phyloP scores from a whole-genome alignment of 2,329 filamentous ascomycete species.

The Trichocomaceae sp. region DNA sequence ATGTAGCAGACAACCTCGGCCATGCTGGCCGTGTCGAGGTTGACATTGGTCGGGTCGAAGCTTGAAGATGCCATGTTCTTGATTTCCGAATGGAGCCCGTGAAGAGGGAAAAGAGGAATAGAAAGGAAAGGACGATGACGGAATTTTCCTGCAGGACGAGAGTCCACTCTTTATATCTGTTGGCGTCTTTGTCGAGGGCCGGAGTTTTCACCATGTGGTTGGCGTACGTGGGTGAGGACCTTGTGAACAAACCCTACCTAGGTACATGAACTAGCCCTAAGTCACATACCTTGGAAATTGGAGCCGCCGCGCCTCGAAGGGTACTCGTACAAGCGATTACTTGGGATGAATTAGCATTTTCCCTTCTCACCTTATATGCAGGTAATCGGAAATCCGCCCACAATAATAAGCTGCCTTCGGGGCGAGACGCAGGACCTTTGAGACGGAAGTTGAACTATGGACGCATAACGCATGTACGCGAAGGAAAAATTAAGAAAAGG shows the following conservation, averaged over 20 bases:
- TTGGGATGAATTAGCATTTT: neutral
- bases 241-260: neutral
- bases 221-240: neutral
- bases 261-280: neutral
- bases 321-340: neutral
- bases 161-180: neutral
- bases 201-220: neutral
- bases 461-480: too few species aligned
- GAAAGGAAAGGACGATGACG: neutral
- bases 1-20: conserved; percentile 48
- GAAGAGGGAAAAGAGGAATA: neutral
- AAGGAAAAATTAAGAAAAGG: too few species aligned
- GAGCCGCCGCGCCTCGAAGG: neutral
- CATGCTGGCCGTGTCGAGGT: conserved; percentile 39
- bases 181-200: neutral
- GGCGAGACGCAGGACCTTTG: neutral
- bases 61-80: conserved; percentile 1
- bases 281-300: neutral
- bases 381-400: neutral
- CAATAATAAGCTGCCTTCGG: neutral
- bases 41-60: conserved; percentile 38
- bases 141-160: neutral
- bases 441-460: neutral
- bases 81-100: neutral
- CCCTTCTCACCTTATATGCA: neutral